Conservation (phyloP, 371 early-diverging fungal genomes). For the Syncephalastrum sp. region DNA sequence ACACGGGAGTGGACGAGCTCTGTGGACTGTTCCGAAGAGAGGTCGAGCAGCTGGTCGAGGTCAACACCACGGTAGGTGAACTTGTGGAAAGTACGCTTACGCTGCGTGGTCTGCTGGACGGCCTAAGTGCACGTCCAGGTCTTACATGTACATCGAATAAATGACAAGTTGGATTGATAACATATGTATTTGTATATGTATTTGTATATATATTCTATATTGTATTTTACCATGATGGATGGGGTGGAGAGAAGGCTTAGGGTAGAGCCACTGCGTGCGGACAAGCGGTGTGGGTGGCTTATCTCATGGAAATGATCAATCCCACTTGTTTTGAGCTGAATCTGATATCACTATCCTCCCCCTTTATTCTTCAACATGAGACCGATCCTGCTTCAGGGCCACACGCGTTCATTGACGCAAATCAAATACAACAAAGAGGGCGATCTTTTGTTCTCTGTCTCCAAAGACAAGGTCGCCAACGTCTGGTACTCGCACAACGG, state of each 20-base stretch:
- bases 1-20: constrained; percentile 94
- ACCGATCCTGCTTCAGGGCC: constrained; percentile 96
- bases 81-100: constrained; percentile 98
- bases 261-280: too few relatives aligned
- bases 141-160: too few relatives aligned
- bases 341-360: too few relatives aligned
- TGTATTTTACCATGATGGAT: too few relatives aligned
- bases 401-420: constrained; percentile 96
- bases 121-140: constrained; percentile 26
- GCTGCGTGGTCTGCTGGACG: constrained; percentile 56
- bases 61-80: constrained; percentile 99
- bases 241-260: too few relatives aligned
- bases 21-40: constrained; percentile 93
- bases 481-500: constrained; percentile 98
- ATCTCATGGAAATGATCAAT: too few relatives aligned
- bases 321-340: too few relatives aligned
- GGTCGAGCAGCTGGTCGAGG: constrained; percentile 87
- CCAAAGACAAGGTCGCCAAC: constrained; percentile 93
- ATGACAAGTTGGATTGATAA: background rate
- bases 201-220: too few relatives aligned
- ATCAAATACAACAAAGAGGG: constrained; percentile 99
- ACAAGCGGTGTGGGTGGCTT: too few relatives aligned
- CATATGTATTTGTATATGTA: background rate
- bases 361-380: constrained; percentile 46
- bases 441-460: constrained; percentile 96